Conservation (phyloP, 805 yeast genomes). For the Candida krabiensis region DNA sequence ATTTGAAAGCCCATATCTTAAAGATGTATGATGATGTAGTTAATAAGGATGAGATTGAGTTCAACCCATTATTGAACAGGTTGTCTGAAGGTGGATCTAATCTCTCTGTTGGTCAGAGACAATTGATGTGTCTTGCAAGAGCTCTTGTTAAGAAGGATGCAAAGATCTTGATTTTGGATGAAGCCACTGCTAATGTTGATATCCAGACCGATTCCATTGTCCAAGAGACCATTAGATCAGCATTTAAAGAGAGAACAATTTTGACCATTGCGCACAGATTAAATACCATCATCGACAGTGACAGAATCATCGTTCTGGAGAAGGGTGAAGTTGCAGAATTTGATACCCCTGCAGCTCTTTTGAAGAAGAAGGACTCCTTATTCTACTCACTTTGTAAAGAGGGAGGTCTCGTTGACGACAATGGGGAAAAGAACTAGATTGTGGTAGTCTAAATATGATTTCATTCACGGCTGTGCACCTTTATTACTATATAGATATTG, state of each 20-base stretch:
- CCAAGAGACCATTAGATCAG: slow-evolving; percentile 75
- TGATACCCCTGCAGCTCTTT: slow-evolving; percentile 66
- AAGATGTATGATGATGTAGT: slow-evolving; percentile 47
- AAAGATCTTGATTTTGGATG: slow-evolving; percentile 71
- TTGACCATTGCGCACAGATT: slow-evolving; percentile 84
- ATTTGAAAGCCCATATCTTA: slow-evolving; percentile 64
- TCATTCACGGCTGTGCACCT: no score
- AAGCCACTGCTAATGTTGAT: slow-evolving; percentile 89
- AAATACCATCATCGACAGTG: slow-evolving; percentile 81
- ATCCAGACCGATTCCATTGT: slow-evolving; percentile 78
- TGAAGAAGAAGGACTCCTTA: slow-evolving; percentile 63
- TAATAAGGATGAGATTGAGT: slow-evolving; percentile 40
- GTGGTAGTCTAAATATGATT: no score
- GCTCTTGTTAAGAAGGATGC: slow-evolving; percentile 62
- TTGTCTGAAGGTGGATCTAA: slow-evolving; percentile 50
- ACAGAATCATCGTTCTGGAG: slow-evolving; percentile 72
- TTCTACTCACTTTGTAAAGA: slow-evolving; percentile 81
- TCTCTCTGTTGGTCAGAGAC: slow-evolving; percentile 85
- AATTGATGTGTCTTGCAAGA: slow-evolving; percentile 79
- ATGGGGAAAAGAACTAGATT: no score
- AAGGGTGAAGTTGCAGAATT: slow-evolving; percentile 75
- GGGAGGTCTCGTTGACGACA: slow-evolving; percentile 56
- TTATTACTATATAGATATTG: no score
- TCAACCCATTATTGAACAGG: slow-evolving; percentile 27
- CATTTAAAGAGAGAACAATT: slow-evolving; percentile 74